Evolutionary conservation across 345 rosid genomes (phyloP).

Genomic region (Aquilaria sinensis): DNA sequence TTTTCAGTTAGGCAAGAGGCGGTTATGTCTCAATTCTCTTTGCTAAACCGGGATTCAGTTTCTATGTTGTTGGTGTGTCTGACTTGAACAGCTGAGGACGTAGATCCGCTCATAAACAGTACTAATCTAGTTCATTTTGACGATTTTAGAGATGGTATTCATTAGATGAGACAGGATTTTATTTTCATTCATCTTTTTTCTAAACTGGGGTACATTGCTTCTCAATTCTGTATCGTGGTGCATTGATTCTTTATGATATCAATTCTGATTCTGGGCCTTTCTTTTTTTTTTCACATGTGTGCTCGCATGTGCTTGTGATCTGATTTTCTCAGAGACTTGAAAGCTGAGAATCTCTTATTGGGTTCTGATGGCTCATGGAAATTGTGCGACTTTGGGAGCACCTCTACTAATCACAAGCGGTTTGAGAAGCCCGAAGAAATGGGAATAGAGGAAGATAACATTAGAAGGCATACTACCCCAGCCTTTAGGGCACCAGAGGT

Average conservation of each 20-base stretch:
- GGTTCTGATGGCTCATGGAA: conserved; percentile 84
- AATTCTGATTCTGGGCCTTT: background rate
- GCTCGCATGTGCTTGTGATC: background rate
- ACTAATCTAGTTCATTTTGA: too few species aligned
- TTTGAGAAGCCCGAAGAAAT: conserved; percentile 96
- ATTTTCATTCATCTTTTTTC: background rate
- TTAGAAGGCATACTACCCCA: conserved; percentile 92
- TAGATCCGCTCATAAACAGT: too few species aligned
- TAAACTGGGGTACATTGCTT: background rate
- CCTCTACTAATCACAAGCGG: conserved; percentile 83
- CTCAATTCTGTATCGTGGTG: too few species aligned
- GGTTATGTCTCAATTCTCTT: too few species aligned
- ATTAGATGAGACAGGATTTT: background rate
- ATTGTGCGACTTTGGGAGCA: conserved; percentile 94
- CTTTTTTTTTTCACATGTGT: background rate
- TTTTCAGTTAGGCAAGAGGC: background rate
- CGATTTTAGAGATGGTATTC: too few species aligned
- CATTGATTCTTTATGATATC: background rate
- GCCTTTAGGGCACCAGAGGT: conserved; percentile 99
- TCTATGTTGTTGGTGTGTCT: too few species aligned
- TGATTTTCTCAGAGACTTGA: conserved; percentile 67
- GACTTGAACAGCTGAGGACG: too few species aligned
- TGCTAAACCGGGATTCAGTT: too few species aligned
- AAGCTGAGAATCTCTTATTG: conserved; percentile 86
- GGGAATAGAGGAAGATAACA: conserved; percentile 98